phyloP scores from a whole-genome alignment of 805 yeast genomes.

The Cyberlindnera bimundalis region DNA sequence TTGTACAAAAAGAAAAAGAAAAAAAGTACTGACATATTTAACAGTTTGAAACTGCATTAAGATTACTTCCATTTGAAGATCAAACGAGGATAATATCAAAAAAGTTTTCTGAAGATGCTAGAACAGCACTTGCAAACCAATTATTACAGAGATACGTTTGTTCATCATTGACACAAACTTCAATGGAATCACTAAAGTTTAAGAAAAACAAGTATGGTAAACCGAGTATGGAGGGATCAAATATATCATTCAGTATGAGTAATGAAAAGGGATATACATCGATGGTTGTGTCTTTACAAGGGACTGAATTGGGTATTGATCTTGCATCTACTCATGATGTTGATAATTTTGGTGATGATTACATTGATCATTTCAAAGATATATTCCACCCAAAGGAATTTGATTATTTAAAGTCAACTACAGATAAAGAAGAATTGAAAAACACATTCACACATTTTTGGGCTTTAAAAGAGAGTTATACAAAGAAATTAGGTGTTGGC shows the following conservation, averaged over 20 bases:
- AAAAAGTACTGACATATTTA: background rate
- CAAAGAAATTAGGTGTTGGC: conserved; percentile 67
- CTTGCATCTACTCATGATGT: conserved; percentile 37
- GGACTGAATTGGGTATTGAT: conserved; percentile 42
- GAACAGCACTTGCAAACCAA: conserved; percentile 40
- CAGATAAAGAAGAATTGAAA: conserved; percentile 14
- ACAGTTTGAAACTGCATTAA: conserved; percentile 46
- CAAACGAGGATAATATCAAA: conserved; percentile 42
- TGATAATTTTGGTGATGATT: conserved; percentile 25
- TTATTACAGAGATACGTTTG: conserved; percentile 44
- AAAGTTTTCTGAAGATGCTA: conserved; percentile 33
- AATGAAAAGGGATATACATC: conserved; percentile 52
- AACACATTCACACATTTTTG: conserved; percentile 55
- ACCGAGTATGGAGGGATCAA: conserved; percentile 39
- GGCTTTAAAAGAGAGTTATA: conserved; percentile 78
- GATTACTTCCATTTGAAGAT: conserved; percentile 40
- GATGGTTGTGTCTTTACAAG: conserved; percentile 35
- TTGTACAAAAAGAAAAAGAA: no score
- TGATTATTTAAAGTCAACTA: conserved; percentile 26
- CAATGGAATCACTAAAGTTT: conserved; percentile 26
- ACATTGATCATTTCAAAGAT: conserved; percentile 37
- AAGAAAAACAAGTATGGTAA: conserved; percentile 48
- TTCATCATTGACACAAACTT: conserved; percentile 28
- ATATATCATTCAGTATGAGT: conserved; percentile 51
- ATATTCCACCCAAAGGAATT: conserved; percentile 40